Conservation (phyloP, 257 asterid species). For the Solanum sitiens region DNA sequence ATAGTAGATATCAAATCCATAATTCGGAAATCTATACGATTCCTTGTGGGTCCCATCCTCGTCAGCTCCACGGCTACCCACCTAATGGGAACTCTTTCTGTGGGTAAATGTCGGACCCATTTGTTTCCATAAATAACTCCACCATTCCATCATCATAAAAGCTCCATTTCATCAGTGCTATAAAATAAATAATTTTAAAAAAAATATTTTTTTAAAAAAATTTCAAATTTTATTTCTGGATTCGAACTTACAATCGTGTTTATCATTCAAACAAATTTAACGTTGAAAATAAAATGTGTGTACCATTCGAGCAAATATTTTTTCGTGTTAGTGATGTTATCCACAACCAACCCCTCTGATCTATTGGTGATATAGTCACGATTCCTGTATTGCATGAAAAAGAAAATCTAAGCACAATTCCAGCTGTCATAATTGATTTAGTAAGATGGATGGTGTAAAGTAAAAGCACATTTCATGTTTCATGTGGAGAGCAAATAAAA, state of each 20-base stretch:
- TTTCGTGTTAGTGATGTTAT: neutral
- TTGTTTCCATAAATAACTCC: neutral
- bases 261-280: neutral
- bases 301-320: too few species aligned
- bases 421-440: neutral
- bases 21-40: neutral
- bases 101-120: neutral
- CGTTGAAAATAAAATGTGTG: too few species aligned
- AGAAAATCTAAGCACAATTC: neutral
- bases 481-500: neutral
- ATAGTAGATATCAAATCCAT: neutral
- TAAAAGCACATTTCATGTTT: neutral
- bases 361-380: neutral
- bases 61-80: constrained; percentile 32
- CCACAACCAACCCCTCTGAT: neutral
- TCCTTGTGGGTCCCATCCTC: constrained; percentile 13
- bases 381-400: neutral
- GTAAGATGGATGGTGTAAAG: neutral
- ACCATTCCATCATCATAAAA: neutral
- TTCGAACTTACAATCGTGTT: too few species aligned
- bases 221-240: too few species aligned
- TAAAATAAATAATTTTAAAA: too few species aligned
- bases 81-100: neutral
- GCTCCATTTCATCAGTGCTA: neutral
- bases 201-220: too few species aligned